Conservation (phyloP, 495 filamentous ascomycete genomes). For the Hypoxylon cercidicola region DNA sequence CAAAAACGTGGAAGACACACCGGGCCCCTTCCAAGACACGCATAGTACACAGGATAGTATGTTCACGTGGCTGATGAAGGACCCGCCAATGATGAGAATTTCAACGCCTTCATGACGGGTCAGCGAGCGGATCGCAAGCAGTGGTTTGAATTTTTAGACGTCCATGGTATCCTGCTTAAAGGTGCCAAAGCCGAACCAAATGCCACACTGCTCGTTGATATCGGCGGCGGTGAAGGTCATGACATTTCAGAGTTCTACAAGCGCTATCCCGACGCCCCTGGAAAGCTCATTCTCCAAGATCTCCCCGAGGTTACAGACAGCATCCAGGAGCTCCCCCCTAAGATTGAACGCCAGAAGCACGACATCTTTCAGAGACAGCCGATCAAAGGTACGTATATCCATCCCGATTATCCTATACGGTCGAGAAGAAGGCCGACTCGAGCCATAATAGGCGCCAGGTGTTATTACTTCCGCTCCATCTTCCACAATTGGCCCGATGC, state of each 20-base stretch:
- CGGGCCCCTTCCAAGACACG: constrained; percentile 30
- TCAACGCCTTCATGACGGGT: constrained; percentile 38
- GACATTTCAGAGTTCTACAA: constrained; percentile 54
- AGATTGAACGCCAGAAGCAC: constrained; percentile 47
- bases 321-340: constrained; percentile 28
- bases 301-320: constrained; percentile 52
- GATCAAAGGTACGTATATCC: constrained; percentile 48
- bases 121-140: constrained; percentile 25
- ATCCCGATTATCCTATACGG: background rate
- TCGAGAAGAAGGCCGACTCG: background rate
- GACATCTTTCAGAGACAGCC: constrained; percentile 59
- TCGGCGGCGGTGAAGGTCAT: constrained; percentile 58
- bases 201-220: constrained; percentile 60
- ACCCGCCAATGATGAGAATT: constrained; percentile 28
- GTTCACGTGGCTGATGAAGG: constrained; percentile 31
- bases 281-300: constrained; percentile 57
- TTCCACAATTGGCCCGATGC: constrained; percentile 50
- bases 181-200: constrained; percentile 37
- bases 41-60: constrained; percentile 28
- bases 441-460: constrained; percentile 49
- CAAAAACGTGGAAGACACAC: constrained; percentile 29
- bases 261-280: constrained; percentile 49
- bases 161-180: constrained; percentile 17
- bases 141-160: constrained; percentile 32
- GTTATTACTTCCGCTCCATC: constrained; percentile 60